Conservation (phyloP, 108 stramenopile genomes). For the Pseudonitzschia pungens region DNA sequence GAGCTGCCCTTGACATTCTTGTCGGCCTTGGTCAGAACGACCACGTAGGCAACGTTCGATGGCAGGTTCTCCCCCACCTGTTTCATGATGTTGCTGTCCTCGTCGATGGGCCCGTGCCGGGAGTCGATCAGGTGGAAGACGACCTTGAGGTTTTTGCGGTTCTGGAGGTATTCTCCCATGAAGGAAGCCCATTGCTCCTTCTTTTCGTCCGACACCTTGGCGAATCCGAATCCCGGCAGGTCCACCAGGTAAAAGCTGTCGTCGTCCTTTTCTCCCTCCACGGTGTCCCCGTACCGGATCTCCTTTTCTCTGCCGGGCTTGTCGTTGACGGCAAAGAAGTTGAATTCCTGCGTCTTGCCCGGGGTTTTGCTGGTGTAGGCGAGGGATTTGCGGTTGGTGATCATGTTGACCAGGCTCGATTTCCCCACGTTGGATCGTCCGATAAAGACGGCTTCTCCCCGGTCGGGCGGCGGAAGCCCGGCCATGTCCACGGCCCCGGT, state of each 20-base stretch:
- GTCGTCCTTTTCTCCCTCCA: constrained; percentile 70
- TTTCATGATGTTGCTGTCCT: constrained; percentile 88
- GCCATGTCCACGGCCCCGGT: constrained; percentile 88
- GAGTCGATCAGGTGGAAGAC: constrained; percentile 93
- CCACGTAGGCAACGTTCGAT: constrained; percentile 65
- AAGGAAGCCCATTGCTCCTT: constrained; percentile 81
- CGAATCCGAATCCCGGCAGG: constrained; percentile 95
- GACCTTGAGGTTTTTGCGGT: constrained; percentile 65
- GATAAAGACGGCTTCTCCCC: constrained; percentile 90
- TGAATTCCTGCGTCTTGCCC: constrained; percentile 96
- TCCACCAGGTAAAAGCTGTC: constrained; percentile 93
- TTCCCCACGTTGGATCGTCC: constrained; percentile 95
- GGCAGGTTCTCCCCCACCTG: constrained; percentile 56
- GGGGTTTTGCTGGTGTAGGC: constrained; percentile 93
- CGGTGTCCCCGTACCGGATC: constrained; percentile 78
- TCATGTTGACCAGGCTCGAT: constrained; percentile 89
- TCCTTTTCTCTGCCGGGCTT: constrained; percentile 80
- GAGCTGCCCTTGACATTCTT: constrained; percentile 82
- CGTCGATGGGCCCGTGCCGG: constrained; percentile 89
- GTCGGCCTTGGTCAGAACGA: constrained; percentile 94
- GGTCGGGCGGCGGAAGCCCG: constrained; percentile 77
- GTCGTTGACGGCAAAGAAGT: constrained; percentile 94
- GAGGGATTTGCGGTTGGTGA: constrained; percentile 88
- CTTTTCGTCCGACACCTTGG: constrained; percentile 84
- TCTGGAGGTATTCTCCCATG: constrained; percentile 74